Conservation (phyloP, 805 yeast genomes). For the Candida maltosa region DNA sequence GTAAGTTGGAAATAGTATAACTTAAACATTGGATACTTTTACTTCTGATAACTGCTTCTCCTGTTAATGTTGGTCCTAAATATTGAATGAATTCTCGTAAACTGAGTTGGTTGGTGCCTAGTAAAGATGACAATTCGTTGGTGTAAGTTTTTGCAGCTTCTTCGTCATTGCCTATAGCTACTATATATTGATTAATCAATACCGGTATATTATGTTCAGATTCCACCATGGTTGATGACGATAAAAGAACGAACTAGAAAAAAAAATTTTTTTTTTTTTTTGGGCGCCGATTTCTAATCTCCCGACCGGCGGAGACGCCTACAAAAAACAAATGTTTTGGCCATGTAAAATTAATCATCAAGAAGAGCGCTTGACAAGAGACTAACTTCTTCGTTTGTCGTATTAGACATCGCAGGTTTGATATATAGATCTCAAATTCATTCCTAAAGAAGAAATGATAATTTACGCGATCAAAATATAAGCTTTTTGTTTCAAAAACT, state of each 20-base stretch:
- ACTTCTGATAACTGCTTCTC: constrained; percentile 51
- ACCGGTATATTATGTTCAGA: constrained; percentile 18
- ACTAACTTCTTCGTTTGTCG: too few species aligned
- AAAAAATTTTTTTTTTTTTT: background rate
- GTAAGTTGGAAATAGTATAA: constrained; percentile 25
- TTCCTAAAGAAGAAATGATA: too few species aligned
- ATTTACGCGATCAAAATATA: too few species aligned
- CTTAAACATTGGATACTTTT: constrained; percentile 44
- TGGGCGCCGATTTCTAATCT: background rate
- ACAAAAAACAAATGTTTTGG: too few species aligned
- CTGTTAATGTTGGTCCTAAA: constrained; percentile 61
- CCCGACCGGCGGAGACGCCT: too few species aligned
- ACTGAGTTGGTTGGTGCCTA: constrained; percentile 21
- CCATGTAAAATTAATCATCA: too few species aligned
- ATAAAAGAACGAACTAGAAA: too few species aligned
- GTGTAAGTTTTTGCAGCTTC: constrained; percentile 15
- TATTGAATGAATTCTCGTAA: constrained; percentile 53
- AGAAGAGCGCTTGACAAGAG: too few species aligned
- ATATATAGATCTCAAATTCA: too few species aligned
- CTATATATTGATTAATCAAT: constrained; percentile 35
- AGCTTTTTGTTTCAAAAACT: too few species aligned
- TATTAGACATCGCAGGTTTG: too few species aligned
- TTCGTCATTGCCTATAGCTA: constrained; percentile 26
- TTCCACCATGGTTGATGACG: constrained; percentile 5
- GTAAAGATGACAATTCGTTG: constrained; percentile 18